Percentiles rank a stretch among this genome's conserved stretches.
phyloP scores from a whole-genome alignment of 73 alveolate genomes.

The Paramecium sonneborni region DNA sequence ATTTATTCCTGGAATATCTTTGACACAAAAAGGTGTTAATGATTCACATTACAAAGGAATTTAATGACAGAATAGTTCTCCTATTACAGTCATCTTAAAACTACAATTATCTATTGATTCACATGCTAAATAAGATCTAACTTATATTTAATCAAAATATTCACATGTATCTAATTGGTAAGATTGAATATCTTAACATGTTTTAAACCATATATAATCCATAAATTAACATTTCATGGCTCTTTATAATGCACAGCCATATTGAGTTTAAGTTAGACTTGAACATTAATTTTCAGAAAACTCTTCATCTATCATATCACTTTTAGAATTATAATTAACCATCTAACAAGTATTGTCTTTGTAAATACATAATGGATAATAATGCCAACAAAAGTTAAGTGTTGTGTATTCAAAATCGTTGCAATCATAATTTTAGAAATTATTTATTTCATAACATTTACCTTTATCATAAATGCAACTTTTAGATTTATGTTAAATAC shows the following conservation, averaged over 20 bases:
- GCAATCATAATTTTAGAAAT: neutral
- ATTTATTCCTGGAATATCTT: constrained; percentile 13
- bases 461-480: neutral
- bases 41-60: neutral
- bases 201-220: neutral
- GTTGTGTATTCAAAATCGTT: neutral
- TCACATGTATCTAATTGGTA: neutral
- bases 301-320: neutral
- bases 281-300: neutral
- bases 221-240: neutral
- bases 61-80: neutral
- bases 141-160: neutral
- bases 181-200: neutral
- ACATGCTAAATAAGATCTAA: neutral
- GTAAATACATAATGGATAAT: neutral
- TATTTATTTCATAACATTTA: neutral
- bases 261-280: neutral
- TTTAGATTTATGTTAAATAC: neutral
- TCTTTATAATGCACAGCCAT: constrained; percentile 4
- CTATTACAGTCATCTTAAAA: neutral
- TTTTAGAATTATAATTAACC: neutral
- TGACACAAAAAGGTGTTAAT: neutral
- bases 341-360: neutral
- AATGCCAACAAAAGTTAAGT: neutral
- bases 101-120: neutral